Conservation (phyloP, 805 yeast species). For the Nakazawaea wickerhamii region DNA sequence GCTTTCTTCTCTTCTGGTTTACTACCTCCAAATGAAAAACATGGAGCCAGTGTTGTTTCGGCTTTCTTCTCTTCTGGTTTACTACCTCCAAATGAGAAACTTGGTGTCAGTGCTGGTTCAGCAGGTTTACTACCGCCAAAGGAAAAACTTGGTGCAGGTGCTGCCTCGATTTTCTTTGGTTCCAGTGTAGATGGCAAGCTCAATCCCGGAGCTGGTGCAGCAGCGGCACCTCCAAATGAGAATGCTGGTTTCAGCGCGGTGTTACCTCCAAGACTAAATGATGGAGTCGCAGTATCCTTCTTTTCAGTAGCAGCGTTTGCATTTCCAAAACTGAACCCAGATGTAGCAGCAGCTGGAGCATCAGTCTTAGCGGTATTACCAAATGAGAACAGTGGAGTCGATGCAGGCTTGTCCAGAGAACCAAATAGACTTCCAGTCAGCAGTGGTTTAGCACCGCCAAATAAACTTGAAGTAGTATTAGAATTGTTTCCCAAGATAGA, state of each 20-base stretch:
- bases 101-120: constrained; percentile 9
- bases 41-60: constrained; percentile 6
- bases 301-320: background rate
- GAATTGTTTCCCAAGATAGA: background rate
- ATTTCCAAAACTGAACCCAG: background rate
- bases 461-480: background rate
- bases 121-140: background rate
- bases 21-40: constrained; percentile 17
- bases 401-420: background rate
- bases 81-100: constrained; percentile 8
- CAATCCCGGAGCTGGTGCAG: no score
- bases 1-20: constrained; percentile 11
- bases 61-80: constrained; percentile 6
- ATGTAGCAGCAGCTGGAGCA: background rate
- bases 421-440: background rate
- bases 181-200: background rate
- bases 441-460: background rate
- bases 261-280: background rate
- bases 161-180: background rate
- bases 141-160: no score
- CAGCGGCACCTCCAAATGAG: constrained; percentile 12
- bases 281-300: background rate
- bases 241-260: constrained; percentile 12
- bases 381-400: background rate
- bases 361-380: background rate